Evolutionary conservation across 78 protist genomes (phyloP).

Genomic region (Dictyostelium brefeldianum): DNA sequence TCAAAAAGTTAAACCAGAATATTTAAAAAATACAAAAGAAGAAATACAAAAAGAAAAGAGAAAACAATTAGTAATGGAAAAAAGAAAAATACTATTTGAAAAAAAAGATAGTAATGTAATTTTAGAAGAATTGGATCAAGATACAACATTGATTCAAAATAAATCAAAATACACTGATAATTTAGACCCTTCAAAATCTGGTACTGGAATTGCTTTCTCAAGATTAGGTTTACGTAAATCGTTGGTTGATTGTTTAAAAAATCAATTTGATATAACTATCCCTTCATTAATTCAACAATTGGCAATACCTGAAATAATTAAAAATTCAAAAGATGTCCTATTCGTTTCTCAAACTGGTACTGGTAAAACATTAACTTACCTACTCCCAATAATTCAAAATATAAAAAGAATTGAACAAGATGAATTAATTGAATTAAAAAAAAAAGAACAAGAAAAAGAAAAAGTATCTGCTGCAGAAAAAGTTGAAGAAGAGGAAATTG

Average conservation of each 20-base stretch:
- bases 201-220: slow-evolving; percentile 30
- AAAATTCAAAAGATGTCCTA: slow-evolving; percentile 32
- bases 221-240: not conserved
- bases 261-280: slow-evolving; percentile 1
- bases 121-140: not conserved
- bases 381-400: slow-evolving; percentile 82
- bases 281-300: slow-evolving; percentile 43
- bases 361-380: slow-evolving; percentile 92
- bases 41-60: not conserved
- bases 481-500: not conserved
- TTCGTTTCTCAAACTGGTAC: slow-evolving; percentile 85
- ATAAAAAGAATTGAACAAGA: slow-evolving; percentile 68
- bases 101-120: not conserved
- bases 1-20: not conserved
- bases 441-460: not conserved
- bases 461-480: not conserved
- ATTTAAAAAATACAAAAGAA: not conserved
- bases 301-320: slow-evolving; percentile 70
- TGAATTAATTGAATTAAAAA: not conserved
- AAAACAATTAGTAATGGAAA: not conserved
- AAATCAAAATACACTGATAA: slow-evolving; percentile 17
- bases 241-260: not conserved
- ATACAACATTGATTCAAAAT: not conserved
- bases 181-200: not conserved
- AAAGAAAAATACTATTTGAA: not conserved